Percentiles rank a stretch among this genome's conserved stretches.
Evolutionary conservation across 2,329 filamentous ascomycete species (phyloP).

Genomic region (Canariomyces notabilis): DNA sequence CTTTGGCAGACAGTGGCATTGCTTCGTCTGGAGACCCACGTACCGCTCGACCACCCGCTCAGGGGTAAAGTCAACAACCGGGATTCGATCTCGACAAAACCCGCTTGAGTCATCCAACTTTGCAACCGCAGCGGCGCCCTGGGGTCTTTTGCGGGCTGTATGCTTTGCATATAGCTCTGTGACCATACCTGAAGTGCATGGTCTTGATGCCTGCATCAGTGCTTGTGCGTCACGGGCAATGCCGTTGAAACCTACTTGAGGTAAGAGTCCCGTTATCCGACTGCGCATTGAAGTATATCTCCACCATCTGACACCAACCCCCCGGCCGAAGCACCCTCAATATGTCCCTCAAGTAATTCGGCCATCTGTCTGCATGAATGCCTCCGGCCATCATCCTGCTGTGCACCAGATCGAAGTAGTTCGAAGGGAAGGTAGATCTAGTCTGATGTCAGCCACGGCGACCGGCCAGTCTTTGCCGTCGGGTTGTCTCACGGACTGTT

Average conservation of each 20-base stretch:
- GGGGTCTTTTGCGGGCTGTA: constrained; percentile 62
- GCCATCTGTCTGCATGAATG: constrained; percentile 69
- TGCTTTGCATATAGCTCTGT: constrained; percentile 54
- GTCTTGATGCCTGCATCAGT: constrained; percentile 33
- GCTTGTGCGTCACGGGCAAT: too few species aligned
- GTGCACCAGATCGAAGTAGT: constrained; percentile 78
- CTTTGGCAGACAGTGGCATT: neutral
- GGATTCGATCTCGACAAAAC: constrained; percentile 63
- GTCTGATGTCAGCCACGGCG: constrained; percentile 9
- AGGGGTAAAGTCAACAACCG: constrained; percentile 62
- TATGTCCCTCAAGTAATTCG: constrained; percentile 70
- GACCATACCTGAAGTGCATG: constrained; percentile 67
- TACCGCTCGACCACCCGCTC: constrained; percentile 65
- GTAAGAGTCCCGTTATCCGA: constrained; percentile 78
- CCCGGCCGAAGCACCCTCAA: constrained; percentile 64
- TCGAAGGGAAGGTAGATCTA: constrained; percentile 62
- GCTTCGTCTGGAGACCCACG: constrained; percentile 21
- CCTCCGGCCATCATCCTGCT: constrained; percentile 68
- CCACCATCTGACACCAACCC: constrained; percentile 86
- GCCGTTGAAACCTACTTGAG: constrained; percentile 41
- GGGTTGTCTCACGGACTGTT: constrained; percentile 51
- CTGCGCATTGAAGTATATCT: constrained; percentile 79
- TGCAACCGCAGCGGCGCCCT: constrained; percentile 57
- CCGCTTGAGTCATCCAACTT: constrained; percentile 54
- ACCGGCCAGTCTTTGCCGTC: too few species aligned